Conservation (phyloP, 495 filamentous ascomycete species). For the Sordaria brevicollis region DNA sequence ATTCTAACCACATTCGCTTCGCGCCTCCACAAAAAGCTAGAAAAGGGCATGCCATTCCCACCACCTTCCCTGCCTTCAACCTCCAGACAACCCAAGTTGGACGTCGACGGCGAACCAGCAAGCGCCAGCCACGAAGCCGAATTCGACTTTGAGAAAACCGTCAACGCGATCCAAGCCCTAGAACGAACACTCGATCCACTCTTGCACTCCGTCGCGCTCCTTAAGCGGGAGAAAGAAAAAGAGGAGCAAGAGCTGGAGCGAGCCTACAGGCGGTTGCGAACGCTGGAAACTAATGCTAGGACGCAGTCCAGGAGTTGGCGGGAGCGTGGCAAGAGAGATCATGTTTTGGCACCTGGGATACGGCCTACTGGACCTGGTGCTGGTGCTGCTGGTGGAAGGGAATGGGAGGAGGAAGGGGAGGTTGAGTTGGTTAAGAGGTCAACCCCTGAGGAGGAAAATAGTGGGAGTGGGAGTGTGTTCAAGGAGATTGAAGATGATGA, state of each 20-base stretch:
- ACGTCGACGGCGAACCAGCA: background rate
- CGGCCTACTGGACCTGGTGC: background rate
- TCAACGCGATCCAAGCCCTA: conserved; percentile 25
- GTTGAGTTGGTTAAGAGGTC: conserved; percentile 11
- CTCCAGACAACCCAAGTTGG: background rate
- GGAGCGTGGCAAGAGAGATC: conserved; percentile 26
- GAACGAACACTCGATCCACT: conserved; percentile 33
- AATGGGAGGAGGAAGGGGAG: background rate
- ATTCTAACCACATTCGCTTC: conserved; percentile 24
- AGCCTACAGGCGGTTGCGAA: conserved; percentile 28
- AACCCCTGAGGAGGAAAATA: conserved; percentile 2
- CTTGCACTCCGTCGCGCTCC: conserved; percentile 33
- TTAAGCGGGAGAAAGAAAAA: conserved; percentile 29
- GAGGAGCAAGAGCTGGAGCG: conserved; percentile 26
- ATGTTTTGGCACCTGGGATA: conserved; percentile 29
- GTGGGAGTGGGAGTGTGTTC: conserved; percentile 21
- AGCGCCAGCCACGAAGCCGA: conserved; percentile 23
- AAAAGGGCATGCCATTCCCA: conserved; percentile 34
- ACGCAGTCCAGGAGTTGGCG: conserved; percentile 28
- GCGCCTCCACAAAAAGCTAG: conserved; percentile 25
- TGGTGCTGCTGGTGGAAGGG: conserved; percentile 1
- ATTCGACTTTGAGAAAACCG: conserved; percentile 33
- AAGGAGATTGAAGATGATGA: conserved; percentile 24
- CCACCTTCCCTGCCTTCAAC: conserved; percentile 8
- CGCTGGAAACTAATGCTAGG: conserved; percentile 27